Evolutionary conservation across 495 filamentous ascomycete species (phyloP).

Genomic region (Xylaria longipes): DNA sequence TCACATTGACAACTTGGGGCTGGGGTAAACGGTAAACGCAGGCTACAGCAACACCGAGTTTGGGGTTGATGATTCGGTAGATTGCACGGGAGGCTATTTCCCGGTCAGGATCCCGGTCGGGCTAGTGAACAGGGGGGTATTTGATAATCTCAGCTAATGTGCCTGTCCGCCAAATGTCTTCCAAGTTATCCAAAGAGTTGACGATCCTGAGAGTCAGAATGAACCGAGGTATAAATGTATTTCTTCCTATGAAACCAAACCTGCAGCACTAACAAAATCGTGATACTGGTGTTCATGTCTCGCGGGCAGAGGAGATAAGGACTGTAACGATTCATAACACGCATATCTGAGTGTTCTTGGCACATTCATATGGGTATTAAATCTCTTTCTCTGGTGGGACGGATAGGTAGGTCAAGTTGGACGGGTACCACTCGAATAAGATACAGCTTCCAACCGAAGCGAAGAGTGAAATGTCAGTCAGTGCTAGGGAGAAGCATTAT

Average conservation of each 20-base stretch:
- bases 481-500: background rate
- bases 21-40: slow-evolving; percentile 6
- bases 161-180: background rate
- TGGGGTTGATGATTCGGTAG: background rate
- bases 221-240: background rate
- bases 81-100: background rate
- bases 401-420: slow-evolving; percentile 1
- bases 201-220: background rate
- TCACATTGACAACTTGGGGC: slow-evolving; percentile 4
- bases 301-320: background rate
- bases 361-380: background rate
- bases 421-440: background rate
- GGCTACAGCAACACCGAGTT: background rate
- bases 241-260: background rate
- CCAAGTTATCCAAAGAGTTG: background rate
- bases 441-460: slow-evolving; percentile 2
- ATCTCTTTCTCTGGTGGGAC: background rate
- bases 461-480: background rate
- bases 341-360: background rate
- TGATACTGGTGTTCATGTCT: background rate
- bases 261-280: background rate
- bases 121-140: background rate
- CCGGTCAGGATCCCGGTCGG: background rate
- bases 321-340: background rate
- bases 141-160: background rate